These are phyloP conservation scores for Aspergillus caelatus DNA, from an alignment of 2,329 filamentous ascomycete species.

Conservation along the genomic window DNA sequence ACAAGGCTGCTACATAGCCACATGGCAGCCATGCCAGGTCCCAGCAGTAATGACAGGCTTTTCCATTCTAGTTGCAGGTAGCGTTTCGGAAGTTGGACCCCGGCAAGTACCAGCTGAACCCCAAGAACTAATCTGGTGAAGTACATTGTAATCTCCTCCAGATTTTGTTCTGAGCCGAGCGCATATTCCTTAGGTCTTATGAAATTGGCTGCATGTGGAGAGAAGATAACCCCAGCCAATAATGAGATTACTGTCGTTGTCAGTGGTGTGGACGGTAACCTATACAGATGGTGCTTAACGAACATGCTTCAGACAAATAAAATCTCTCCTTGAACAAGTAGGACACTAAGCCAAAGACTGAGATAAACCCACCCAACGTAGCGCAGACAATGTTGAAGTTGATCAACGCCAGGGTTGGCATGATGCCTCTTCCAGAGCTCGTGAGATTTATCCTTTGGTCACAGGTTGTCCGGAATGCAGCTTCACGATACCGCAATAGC, in stretches of 20 bases:
- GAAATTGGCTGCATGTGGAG: constrained; percentile 74
- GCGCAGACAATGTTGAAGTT: constrained; percentile 87
- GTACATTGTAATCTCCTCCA: constrained; percentile 76
- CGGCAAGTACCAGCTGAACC: constrained; percentile 85
- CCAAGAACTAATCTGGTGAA: constrained; percentile 87
- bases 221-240: constrained; percentile 75
- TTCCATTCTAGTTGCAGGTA: constrained; percentile 81
- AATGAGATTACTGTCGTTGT: constrained; percentile 73
- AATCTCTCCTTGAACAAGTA: constrained; percentile 87
- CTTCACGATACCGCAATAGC: neutral
- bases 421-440: constrained; percentile 32
- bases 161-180: constrained; percentile 54
- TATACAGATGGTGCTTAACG: constrained; percentile 39
- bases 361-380: constrained; percentile 82
- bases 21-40: constrained; percentile 84
- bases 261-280: constrained; percentile 3
- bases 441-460: neutral
- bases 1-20: constrained; percentile 81
- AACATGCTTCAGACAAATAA: constrained; percentile 87
- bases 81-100: constrained; percentile 81
- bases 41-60: constrained; percentile 72
- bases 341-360: constrained; percentile 86
- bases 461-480: neutral
- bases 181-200: constrained; percentile 78
- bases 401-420: constrained; percentile 66